A percentile compares a stretch with the other conserved stretches of the same genome.
Evolutionary conservation across 202 grass and related monocot species (phyloP).

Genomic region (Eragrostis tef): DNA sequence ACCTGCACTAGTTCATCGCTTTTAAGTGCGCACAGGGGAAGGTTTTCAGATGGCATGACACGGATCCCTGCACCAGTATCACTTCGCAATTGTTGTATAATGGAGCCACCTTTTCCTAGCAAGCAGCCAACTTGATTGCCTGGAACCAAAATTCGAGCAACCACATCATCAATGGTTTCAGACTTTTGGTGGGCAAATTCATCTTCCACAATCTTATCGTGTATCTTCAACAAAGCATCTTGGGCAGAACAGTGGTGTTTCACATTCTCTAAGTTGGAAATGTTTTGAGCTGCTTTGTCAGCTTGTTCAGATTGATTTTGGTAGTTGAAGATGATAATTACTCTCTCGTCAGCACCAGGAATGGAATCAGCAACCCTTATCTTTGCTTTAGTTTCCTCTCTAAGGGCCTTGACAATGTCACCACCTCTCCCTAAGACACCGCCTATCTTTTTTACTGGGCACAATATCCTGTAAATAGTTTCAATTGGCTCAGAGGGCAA

Average conservation of each 20-base stretch:
- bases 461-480: slow-evolving; percentile 89
- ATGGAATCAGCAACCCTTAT: slow-evolving; percentile 95
- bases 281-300: slow-evolving; percentile 51
- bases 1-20: slow-evolving; percentile 95
- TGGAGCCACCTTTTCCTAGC: slow-evolving; percentile 90
- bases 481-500: slow-evolving; percentile 68
- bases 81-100: slow-evolving; percentile 87
- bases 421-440: slow-evolving; percentile 88
- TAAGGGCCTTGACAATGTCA: slow-evolving; percentile 80
- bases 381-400: slow-evolving; percentile 91
- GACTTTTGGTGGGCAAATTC: slow-evolving; percentile 63
- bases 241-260: slow-evolving; percentile 73
- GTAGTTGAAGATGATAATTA: slow-evolving; percentile 75
- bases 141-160: slow-evolving; percentile 83
- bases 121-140: slow-evolving; percentile 92
- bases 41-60: slow-evolving; percentile 72
- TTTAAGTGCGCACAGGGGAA: slow-evolving; percentile 80
- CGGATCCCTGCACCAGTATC: slow-evolving; percentile 81
- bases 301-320: slow-evolving; percentile 54
- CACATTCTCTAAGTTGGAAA: slow-evolving; percentile 46
- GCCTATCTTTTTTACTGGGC: slow-evolving; percentile 91
- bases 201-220: slow-evolving; percentile 85
- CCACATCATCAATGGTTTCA: slow-evolving; percentile 60
- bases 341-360: slow-evolving; percentile 91
- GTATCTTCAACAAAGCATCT: slow-evolving; percentile 92